Conservation (phyloP, 2,329 filamentous ascomycete species). For the Raffaelea albimanens region DNA sequence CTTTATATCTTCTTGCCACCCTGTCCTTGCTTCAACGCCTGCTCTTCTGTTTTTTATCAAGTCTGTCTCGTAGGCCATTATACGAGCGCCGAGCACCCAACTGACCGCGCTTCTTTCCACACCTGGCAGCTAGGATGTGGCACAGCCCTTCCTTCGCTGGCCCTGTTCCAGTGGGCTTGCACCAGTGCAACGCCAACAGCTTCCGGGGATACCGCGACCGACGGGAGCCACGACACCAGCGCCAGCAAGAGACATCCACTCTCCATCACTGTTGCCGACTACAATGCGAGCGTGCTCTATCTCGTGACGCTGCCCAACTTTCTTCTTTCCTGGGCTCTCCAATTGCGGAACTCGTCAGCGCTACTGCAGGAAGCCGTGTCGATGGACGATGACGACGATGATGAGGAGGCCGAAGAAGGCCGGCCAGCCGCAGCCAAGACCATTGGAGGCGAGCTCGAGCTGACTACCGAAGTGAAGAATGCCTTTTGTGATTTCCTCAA, state of each 20-base stretch:
- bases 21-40: constrained; percentile 15
- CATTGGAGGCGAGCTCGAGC: constrained; percentile 48
- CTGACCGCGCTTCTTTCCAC: background rate
- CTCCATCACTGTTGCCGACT: constrained; percentile 63
- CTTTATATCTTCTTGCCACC: background rate
- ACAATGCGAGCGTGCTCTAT: constrained; percentile 68
- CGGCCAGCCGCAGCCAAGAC: background rate
- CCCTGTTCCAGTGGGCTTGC: constrained; percentile 55
- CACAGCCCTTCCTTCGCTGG: constrained; percentile 62
- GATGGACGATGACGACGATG: constrained; percentile 44
- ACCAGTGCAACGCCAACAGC: constrained; percentile 2
- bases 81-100: too few species aligned
- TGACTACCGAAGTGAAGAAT: constrained; percentile 46
- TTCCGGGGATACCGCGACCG: background rate
- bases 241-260: constrained; percentile 20
- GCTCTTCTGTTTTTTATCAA: constrained; percentile 3
- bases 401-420: constrained; percentile 50
- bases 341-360: constrained; percentile 23
- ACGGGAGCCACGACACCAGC: too few species aligned
- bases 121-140: constrained; percentile 61
- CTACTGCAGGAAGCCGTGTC: constrained; percentile 36
- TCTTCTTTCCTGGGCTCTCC: constrained; percentile 57
- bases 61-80: too few species aligned
- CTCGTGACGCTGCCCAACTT: constrained; percentile 75
- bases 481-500: constrained; percentile 49